A percentile compares a stretch with the other conserved stretches of the same genome.
phyloP scores from a whole-genome alignment of 805 yeast genomes.

The Priceomyces haplophilus region DNA sequence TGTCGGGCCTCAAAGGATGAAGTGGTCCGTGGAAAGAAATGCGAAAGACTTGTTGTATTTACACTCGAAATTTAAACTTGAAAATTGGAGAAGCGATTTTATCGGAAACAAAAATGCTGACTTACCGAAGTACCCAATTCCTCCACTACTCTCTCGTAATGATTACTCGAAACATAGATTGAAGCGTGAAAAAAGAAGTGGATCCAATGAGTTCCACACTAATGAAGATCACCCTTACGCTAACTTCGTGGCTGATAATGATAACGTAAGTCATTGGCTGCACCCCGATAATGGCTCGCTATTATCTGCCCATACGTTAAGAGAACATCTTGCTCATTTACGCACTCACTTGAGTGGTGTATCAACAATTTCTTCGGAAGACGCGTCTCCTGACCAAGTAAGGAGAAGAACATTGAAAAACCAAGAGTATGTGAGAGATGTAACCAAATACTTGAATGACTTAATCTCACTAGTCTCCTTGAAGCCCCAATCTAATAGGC shows the following conservation, averaged over 20 bases:
- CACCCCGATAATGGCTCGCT: conserved; percentile 6
- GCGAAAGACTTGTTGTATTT: conserved; percentile 68
- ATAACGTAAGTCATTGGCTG: background rate
- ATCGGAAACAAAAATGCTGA: conserved; percentile 32
- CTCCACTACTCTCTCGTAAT: conserved; percentile 22
- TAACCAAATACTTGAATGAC: conserved; percentile 67
- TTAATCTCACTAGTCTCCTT: conserved; percentile 59
- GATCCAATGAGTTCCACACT: background rate
- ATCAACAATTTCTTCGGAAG: conserved; percentile 20
- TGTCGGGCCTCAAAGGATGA: conserved; percentile 69
- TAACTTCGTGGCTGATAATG: background rate
- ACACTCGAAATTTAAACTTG: conserved; percentile 64
- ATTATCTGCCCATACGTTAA: conserved; percentile 17
- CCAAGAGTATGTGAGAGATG: conserved; percentile 39
- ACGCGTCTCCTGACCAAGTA: conserved; percentile 30
- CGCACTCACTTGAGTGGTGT: conserved; percentile 29
- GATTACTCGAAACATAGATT: conserved; percentile 2
- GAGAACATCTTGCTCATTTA: conserved; percentile 26
- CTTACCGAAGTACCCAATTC: conserved; percentile 46
- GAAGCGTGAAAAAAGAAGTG: background rate
- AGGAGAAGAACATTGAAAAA: conserved; percentile 24
- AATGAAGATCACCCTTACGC: background rate
- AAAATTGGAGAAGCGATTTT: conserved; percentile 33
- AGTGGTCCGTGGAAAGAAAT: conserved; percentile 76
- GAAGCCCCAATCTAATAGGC: conserved; percentile 75